Base-by-base conservation (phyloP, 2,329 filamentous ascomycete species). In the Diaporthe batatas region DNA sequence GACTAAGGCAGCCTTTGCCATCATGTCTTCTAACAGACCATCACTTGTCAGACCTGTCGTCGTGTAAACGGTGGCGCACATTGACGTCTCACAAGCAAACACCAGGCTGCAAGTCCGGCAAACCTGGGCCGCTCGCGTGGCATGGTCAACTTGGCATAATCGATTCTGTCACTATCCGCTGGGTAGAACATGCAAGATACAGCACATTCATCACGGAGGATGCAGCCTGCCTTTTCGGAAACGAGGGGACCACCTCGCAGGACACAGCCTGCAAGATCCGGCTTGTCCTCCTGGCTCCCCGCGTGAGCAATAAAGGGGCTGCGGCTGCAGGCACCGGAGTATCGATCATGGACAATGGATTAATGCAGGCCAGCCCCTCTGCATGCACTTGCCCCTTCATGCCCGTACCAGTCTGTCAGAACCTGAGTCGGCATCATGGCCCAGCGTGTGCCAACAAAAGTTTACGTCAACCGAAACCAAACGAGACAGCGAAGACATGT, bases 141-240 rank as follows among this genome's bases (percentile, higher is more conserved):
- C 62, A 53, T 36, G 44, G 21, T 18, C 34, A 25, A 39, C 62
- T 29, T 7, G 62, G 62, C 11, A n/a, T 67, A 14, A 16, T 47
- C 51, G 54, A 68, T 72, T 36, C 53, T 72, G 70, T 25, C 34
- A n/a, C 29, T 21, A 67, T 21, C 59, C 59, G 68, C 29, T 39
- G 21, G 70, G 16, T n/a, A 54, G 51, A 11, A 72, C 39, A 68
- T 72, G 59, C 70, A 58, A 58, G 70, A 72, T 72, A 29, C 64
- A 68, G 51, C 59, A 39, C 42, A 44, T 25, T 32, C 8, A 42
- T 49, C 54, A 23, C 23, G 11, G 32, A 34, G 55, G 34, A 70
- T 14, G 42, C 55, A 62, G 68, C 14, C 44, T 54, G 14, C 67
- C 47, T 25, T 69, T 47, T 58, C 5, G 23, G n/a, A 49, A 21